Evolutionary conservation across 345 rosid species (phyloP).

Genomic region (Salix purpurea): DNA sequence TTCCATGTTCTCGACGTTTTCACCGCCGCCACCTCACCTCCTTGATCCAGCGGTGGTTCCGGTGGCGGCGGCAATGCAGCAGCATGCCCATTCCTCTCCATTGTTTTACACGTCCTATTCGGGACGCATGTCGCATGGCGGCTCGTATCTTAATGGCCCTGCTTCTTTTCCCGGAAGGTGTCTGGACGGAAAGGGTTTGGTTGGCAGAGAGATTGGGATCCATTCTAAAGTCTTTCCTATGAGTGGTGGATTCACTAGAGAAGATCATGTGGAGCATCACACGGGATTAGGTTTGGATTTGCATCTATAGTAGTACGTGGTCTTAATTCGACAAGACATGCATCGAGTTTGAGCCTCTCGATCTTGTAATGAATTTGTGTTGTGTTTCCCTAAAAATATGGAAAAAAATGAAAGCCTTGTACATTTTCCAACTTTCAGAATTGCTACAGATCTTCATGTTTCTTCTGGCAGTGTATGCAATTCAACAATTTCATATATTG

Average conservation of each 20-base stretch:
- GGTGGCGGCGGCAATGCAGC: not conserved
- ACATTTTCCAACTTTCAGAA: not conserved
- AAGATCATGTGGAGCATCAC: slow-evolving; percentile 3
- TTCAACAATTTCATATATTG: not conserved
- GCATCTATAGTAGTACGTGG: slow-evolving; percentile 10
- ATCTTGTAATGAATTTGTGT: not conserved
- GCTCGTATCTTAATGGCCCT: not conserved
- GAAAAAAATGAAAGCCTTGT: not conserved
- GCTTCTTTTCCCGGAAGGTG: not conserved
- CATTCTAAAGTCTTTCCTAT: not conserved
- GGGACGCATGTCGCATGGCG: not conserved
- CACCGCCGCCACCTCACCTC: not conserved
- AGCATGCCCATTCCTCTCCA: not conserved
- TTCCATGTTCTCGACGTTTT: slow-evolving; percentile 13
- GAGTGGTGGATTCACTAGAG: slow-evolving; percentile 8
- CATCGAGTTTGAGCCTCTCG: not conserved
- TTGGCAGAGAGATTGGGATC: not conserved
- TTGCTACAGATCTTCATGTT: not conserved
- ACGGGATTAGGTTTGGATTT: slow-evolving; percentile 20
- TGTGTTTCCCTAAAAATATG: not conserved
- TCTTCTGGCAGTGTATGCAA: not conserved
- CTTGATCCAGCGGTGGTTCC: not conserved
- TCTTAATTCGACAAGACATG: not conserved
- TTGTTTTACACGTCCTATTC: slow-evolving; percentile 7
- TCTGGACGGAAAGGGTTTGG: not conserved